Conservation (phyloP, 2,329 filamentous ascomycete species). For the Ophiostoma quercus region DNA sequence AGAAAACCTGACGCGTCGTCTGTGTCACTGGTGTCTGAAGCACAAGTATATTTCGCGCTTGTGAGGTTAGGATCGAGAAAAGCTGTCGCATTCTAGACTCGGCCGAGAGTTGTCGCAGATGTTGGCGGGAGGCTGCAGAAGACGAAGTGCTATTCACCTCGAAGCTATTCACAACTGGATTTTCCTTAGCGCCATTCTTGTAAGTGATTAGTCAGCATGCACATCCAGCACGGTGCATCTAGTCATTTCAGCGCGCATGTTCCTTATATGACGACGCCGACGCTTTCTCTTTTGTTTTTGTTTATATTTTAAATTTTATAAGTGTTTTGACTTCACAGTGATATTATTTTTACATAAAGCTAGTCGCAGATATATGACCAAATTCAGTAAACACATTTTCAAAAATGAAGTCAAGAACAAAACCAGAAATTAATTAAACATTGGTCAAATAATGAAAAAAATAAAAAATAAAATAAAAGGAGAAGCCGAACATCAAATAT, state of each 20-base stretch:
- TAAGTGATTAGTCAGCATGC: background rate
- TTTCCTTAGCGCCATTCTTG: background rate
- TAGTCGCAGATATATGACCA: too few species aligned
- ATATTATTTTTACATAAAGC: too few species aligned
- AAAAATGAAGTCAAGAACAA: too few species aligned
- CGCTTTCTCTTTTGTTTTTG: too few species aligned
- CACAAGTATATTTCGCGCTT: background rate
- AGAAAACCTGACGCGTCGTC: background rate
- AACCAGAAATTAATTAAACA: too few species aligned
- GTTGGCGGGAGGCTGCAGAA: background rate
- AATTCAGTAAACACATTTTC: too few species aligned
- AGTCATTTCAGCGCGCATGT: background rate
- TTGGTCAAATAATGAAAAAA: too few species aligned
- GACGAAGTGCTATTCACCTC: background rate
- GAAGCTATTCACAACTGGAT: conserved; percentile 9
- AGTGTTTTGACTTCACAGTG: too few species aligned
- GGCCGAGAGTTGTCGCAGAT: background rate
- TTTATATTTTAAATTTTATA: too few species aligned
- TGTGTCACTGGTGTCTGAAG: background rate
- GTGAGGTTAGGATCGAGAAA: background rate
- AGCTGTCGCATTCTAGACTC: background rate
- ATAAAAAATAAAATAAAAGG: too few species aligned
- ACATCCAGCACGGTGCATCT: background rate
- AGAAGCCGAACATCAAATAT: too few species aligned
- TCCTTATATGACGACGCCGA: too few species aligned